Evolutionary conservation across 2,329 filamentous ascomycete genomes (phyloP).

Genomic region (Tolypocladium endophyticum): DNA sequence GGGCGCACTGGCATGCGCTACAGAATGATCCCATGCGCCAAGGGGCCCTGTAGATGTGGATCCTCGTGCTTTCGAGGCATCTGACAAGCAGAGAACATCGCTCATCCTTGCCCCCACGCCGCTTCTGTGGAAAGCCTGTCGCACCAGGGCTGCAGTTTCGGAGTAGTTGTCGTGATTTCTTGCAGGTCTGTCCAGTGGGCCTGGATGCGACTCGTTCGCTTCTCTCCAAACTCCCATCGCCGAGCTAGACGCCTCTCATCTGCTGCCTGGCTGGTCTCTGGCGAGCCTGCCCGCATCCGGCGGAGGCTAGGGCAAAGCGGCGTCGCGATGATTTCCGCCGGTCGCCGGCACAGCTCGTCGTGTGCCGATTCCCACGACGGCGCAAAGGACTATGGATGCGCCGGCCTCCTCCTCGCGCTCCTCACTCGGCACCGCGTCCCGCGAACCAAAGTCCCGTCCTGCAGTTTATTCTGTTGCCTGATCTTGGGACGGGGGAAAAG

Average conservation of each 20-base stretch:
- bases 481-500: conserved; percentile 1
- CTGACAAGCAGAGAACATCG: neutral
- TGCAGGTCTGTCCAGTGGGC: neutral
- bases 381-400: neutral
- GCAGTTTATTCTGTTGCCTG: conserved; percentile 9
- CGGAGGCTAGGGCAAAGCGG: neutral
- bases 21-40: neutral
- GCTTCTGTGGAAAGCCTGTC: neutral
- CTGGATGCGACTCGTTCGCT: neutral
- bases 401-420: neutral
- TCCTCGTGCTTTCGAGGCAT: neutral
- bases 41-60: neutral
- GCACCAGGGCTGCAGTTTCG: neutral
- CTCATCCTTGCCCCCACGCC: neutral
- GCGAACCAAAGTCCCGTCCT: neutral
- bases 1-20: conserved; percentile 7
- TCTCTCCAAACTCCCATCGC: neutral
- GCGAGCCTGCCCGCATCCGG: neutral
- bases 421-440: neutral
- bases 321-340: neutral
- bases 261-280: neutral
- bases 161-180: neutral
- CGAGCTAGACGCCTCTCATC: neutral
- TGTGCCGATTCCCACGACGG: neutral
- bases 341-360: neutral